Percentiles rank a stretch among this genome's conserved stretches.
Evolutionary conservation across 371 early-diverging fungal genomes (phyloP).

Genomic region (Chytridiales sp.): DNA sequence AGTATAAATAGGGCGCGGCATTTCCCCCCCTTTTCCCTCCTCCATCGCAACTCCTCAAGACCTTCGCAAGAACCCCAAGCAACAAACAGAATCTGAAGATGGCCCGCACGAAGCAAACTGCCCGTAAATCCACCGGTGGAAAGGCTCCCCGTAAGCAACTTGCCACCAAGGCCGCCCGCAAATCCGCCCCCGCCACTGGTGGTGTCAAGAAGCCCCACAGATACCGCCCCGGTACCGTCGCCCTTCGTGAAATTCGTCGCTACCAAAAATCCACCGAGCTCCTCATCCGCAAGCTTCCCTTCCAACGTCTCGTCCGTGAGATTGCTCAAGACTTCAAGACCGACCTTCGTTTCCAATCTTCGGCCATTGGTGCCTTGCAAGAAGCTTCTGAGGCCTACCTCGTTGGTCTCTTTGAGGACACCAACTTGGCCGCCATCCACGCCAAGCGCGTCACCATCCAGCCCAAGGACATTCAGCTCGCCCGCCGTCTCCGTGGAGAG

Average conservation of each 20-base stretch:
- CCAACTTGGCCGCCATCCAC: slow-evolving; percentile 98
- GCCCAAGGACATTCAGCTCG: slow-evolving; percentile 98
- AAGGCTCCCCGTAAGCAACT: slow-evolving; percentile 98
- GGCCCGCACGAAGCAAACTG: slow-evolving; percentile 93
- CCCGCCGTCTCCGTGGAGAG: slow-evolving; percentile 56
- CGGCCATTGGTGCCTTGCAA: slow-evolving; percentile 97
- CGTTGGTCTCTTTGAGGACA: slow-evolving; percentile 93
- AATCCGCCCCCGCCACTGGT: slow-evolving; percentile 60
- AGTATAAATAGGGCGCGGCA: too few relatives aligned
- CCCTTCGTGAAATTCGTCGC: slow-evolving; percentile 87
- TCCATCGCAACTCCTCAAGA: too few relatives aligned
- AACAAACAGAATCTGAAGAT: too few relatives aligned
- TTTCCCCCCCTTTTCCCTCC: too few relatives aligned
- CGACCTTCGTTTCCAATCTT: slow-evolving; percentile 97
- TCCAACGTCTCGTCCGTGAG: slow-evolving; percentile 97
- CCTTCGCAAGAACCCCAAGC: too few relatives aligned
- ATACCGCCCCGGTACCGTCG: slow-evolving; percentile 68
- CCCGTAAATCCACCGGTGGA: slow-evolving; percentile 98
- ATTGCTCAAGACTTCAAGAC: slow-evolving; percentile 98
- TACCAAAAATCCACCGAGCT: slow-evolving; percentile 99
- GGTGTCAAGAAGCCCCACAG: slow-evolving; percentile 53
- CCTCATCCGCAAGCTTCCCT: slow-evolving; percentile 98
- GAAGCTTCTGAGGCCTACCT: slow-evolving; percentile 99
- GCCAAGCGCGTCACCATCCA: slow-evolving; percentile 99
- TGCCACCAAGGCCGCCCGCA: slow-evolving; percentile 91